Conservation (phyloP, 768 basidiomycete genomes). For the Lentinula sp. region DNA sequence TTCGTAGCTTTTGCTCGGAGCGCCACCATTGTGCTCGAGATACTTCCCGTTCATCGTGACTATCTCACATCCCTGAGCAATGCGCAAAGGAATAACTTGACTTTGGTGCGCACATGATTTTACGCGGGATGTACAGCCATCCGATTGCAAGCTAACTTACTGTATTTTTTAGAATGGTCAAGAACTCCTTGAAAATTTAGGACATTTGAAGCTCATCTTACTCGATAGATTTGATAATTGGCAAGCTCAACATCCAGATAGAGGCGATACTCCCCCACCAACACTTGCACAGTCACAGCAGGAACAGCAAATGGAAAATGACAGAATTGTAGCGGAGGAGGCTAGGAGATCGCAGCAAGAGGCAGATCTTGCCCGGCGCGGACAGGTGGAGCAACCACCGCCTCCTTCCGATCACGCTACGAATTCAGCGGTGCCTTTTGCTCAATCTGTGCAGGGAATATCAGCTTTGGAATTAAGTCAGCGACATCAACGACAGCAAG, state of each 20-base stretch:
- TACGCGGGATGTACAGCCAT: neutral
- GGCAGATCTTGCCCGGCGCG: neutral
- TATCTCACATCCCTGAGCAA: conserved; percentile 49
- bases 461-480: conserved; percentile 3
- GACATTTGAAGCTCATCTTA: conserved; percentile 57
- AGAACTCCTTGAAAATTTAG: conserved; percentile 62
- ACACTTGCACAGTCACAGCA: conserved; percentile 13
- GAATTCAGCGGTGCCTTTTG: conserved; percentile 20
- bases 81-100: conserved; percentile 62
- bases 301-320: conserved; percentile 14
- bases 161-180: conserved; percentile 54
- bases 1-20: conserved; percentile 50
- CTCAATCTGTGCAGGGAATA: conserved; percentile 20
- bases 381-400: conserved; percentile 6
- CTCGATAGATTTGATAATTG: conserved; percentile 62
- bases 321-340: conserved; percentile 8
- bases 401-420: conserved; percentile 6
- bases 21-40: conserved; percentile 61
- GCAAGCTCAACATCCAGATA: conserved; percentile 38
- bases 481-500: conserved; percentile 9
- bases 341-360: neutral
- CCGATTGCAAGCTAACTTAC: neutral
- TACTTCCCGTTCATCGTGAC: conserved; percentile 66
- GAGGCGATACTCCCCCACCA: conserved; percentile 18
- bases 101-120: conserved; percentile 46